Evolutionary conservation across 2,329 filamentous ascomycete genomes (phyloP).

Genomic region (Fonsecaea multimorphosa): DNA sequence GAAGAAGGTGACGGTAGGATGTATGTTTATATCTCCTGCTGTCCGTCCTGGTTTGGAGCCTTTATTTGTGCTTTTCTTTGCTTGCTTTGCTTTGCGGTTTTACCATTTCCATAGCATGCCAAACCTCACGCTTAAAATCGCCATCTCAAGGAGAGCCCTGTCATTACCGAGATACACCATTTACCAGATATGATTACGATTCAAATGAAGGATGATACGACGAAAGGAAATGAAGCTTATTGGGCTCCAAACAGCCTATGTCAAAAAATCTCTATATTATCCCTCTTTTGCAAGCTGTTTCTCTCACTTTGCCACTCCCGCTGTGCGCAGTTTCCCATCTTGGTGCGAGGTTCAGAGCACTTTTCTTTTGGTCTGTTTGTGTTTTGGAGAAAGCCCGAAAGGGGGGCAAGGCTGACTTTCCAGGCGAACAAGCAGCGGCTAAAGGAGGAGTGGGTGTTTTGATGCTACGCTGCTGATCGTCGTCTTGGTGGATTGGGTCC

Average conservation of each 20-base stretch:
- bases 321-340: not conserved
- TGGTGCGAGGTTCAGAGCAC: not conserved
- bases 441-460: not conserved
- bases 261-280: not conserved
- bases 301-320: not conserved
- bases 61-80: not conserved
- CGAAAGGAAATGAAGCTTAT: not conserved
- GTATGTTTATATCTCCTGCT: slow-evolving; percentile 4
- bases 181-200: slow-evolving; percentile 8
- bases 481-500: not conserved
- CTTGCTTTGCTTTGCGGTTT: not conserved
- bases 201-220: not conserved
- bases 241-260: not conserved
- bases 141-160: slow-evolving; percentile 3
- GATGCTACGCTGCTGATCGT: not conserved
- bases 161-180: slow-evolving; percentile 19
- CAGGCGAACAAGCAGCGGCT: not conserved
- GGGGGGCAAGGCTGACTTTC: not conserved
- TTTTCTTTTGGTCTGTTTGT: not conserved
- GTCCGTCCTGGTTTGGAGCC: not conserved
- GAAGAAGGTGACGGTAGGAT: slow-evolving; percentile 11
- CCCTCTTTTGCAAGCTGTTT: not conserved
- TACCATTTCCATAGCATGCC: slow-evolving; percentile 4
- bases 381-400: not conserved
- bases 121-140: not conserved